Evolutionary conservation across 2,329 filamentous ascomycete genomes (phyloP).

Genomic region (Phaeoacremonium minimum): DNA sequence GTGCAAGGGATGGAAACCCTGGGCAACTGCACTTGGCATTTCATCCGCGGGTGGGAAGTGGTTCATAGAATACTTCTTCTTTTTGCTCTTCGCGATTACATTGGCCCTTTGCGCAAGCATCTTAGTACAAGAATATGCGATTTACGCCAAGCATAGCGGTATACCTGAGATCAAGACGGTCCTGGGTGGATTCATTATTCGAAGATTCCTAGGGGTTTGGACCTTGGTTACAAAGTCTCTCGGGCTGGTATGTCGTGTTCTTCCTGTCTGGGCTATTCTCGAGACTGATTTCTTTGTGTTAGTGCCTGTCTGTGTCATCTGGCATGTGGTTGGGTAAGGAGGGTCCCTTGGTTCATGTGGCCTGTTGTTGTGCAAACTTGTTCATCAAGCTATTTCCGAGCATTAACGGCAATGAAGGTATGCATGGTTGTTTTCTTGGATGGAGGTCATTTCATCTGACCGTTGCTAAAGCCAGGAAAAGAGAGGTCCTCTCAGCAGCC

Average conservation of each 20-base stretch:
- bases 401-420: constrained; percentile 84
- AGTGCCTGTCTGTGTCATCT: constrained; percentile 88
- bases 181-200: constrained; percentile 88
- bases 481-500: constrained; percentile 88
- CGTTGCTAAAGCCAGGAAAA: constrained; percentile 67
- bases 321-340: constrained; percentile 97
- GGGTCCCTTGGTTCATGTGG: constrained; percentile 90
- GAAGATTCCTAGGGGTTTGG: constrained; percentile 81
- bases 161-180: constrained; percentile 98
- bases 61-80: constrained; percentile 84
- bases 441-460: not conserved
- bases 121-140: constrained; percentile 77
- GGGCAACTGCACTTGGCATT: constrained; percentile 72
- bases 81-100: constrained; percentile 71
- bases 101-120: constrained; percentile 76
- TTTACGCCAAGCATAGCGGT: constrained; percentile 89
- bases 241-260: constrained; percentile 58
- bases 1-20: constrained; percentile 83
- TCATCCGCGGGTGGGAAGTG: constrained; percentile 65
- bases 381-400: constrained; percentile 85
- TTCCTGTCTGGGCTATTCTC: not conserved
- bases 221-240: constrained; percentile 86
- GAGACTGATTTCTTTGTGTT: constrained; percentile 20
- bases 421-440: constrained; percentile 11
- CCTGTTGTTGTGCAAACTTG: constrained; percentile 91